phyloP scores from a whole-genome alignment of 169 alveolate species.

The Cryptosporidium bovis region DNA sequence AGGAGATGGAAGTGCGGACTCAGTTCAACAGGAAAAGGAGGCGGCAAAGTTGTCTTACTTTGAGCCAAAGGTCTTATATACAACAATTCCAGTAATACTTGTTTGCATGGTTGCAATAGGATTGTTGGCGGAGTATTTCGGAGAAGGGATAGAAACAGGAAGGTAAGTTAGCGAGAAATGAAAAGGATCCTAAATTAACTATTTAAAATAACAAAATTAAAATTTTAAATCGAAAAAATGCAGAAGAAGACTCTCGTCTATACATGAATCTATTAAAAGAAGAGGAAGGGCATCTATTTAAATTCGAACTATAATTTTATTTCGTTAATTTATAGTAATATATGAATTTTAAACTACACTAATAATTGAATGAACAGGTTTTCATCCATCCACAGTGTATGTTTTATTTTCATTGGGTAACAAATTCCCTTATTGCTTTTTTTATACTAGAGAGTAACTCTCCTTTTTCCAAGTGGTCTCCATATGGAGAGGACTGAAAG shows the following conservation, averaged over 20 bases:
- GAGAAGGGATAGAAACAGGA: conserved; percentile 66
- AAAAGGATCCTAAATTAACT: too few species aligned
- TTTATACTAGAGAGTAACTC: conserved; percentile 2
- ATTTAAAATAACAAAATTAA: neutral
- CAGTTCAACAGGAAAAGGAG: conserved; percentile 4
- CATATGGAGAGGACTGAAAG: conserved; percentile 69
- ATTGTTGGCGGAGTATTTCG: conserved; percentile 51
- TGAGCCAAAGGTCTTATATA: conserved; percentile 65
- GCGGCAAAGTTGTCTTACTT: conserved; percentile 49
- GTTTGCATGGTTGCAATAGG: conserved; percentile 64
- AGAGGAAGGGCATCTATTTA: conserved; percentile 74
- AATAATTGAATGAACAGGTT: too few species aligned
- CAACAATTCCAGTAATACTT: conserved; percentile 47
- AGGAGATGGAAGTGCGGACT: neutral
- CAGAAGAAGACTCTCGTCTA: conserved; percentile 54
- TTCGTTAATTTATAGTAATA: neutral
- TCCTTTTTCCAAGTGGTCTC: conserved; percentile 30
- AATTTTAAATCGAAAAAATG: neutral
- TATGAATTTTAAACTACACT: too few species aligned
- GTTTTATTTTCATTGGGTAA: conserved; percentile 22
- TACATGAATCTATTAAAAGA: conserved; percentile 68
- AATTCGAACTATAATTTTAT: neutral
- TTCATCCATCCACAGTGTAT: neutral
- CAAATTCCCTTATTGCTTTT: conserved; percentile 23
- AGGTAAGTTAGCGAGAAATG: conserved; percentile 37